Evolutionary conservation across 176 grass and related monocot genomes (phyloP).

Genomic region (Puccinellia tenuiflora): DNA sequence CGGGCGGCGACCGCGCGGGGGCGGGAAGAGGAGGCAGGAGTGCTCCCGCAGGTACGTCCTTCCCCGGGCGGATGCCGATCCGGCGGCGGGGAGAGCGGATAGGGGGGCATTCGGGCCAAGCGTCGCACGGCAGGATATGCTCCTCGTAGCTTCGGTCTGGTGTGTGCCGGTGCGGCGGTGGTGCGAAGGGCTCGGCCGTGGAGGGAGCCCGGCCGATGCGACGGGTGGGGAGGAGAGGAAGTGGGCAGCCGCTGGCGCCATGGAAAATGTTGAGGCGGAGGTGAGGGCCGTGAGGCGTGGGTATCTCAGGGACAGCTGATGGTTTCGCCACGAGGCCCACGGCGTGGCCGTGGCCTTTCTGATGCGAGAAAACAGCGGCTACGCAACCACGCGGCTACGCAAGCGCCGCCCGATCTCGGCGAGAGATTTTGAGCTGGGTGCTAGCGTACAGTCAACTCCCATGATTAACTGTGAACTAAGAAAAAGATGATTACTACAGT

Average conservation of each 20-base stretch:
- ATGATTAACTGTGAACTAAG: not conserved
- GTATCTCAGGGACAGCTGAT: constrained; percentile 6
- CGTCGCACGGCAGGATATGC: constrained; percentile 32
- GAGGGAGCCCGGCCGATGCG: not conserved
- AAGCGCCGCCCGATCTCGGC: not conserved
- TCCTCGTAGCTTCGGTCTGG: not conserved
- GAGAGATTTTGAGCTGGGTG: not conserved
- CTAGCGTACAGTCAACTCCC: not conserved
- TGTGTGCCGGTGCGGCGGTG: not conserved
- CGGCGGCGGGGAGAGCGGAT: not conserved
- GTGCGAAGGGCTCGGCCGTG: not conserved
- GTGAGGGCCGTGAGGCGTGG: not conserved
- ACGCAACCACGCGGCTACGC: not conserved
- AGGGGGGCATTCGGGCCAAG: constrained; percentile 23
- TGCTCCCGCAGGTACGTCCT: constrained; percentile 44
- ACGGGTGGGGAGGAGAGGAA: not conserved
- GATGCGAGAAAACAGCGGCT: not conserved
- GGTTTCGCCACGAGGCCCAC: constrained; percentile 30
- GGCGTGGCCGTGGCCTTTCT: not conserved
- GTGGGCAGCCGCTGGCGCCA: constrained; percentile 23
- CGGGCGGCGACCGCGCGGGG: constrained; percentile 47
- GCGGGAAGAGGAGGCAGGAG: constrained; percentile 69
- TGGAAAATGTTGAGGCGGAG: not conserved
- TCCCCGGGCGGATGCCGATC: not conserved
- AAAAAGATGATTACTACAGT: not conserved